Conservation (phyloP, 169 alveolate genomes). For the Babesia ovata region DNA sequence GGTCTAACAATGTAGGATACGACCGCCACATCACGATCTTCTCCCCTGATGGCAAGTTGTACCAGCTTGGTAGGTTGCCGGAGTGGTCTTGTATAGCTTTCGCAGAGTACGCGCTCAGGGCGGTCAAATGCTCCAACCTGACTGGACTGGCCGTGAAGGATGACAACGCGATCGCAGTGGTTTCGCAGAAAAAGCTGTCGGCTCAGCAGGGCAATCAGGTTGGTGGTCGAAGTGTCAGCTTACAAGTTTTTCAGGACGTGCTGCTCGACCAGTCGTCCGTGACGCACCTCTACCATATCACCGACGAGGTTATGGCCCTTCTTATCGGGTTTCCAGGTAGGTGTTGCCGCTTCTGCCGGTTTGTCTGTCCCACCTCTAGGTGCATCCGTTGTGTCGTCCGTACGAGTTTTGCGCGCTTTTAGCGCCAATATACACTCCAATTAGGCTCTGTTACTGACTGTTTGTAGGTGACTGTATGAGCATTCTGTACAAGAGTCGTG, state of each 20-base stretch:
- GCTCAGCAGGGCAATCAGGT: constrained; percentile 78
- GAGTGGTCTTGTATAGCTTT: too few relatives aligned
- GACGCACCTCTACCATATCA: constrained; percentile 77
- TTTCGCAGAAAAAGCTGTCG: constrained; percentile 94
- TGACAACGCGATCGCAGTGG: constrained; percentile 91
- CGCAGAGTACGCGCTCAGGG: constrained; percentile 95
- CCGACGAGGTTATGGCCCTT: constrained; percentile 80
- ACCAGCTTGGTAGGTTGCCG: constrained; percentile 86
- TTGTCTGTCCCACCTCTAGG: neutral
- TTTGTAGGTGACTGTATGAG: constrained; percentile 81
- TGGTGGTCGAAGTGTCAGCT: neutral
- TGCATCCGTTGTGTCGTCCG: too few relatives aligned
- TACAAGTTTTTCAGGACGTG: constrained; percentile 74
- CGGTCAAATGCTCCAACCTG: constrained; percentile 93
- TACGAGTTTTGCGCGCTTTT: too few relatives aligned
- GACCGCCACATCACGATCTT: constrained; percentile 94
- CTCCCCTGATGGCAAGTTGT: constrained; percentile 98
- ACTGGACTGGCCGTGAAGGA: constrained; percentile 97
- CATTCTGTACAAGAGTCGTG: constrained; percentile 85
- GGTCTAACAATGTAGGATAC: constrained; percentile 85
- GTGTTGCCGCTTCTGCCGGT: neutral
- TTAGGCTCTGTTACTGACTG: neutral
- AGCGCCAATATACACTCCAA: too few relatives aligned
- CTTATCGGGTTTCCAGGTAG: constrained; percentile 84
- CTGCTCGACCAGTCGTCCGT: constrained; percentile 76